Percentiles rank a stretch among this genome's conserved stretches.
Conservation (phyloP, 805 yeast genomes). For the Jamesozyma spencerorum region DNA sequence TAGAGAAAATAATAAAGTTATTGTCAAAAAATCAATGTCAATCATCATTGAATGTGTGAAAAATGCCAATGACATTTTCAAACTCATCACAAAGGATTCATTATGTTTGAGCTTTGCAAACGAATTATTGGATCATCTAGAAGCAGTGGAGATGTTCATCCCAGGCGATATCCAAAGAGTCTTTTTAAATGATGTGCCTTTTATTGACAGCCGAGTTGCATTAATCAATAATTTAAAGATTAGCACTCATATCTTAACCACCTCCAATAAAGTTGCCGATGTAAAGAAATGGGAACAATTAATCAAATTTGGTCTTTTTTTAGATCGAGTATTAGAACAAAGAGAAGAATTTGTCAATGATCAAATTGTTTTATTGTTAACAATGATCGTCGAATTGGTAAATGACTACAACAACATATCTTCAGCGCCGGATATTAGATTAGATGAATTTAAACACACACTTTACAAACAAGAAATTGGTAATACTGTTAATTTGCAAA, state of each 20-base stretch:
- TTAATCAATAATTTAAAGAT: slow-evolving; percentile 41
- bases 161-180: slow-evolving; percentile 14
- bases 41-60: slow-evolving; percentile 10
- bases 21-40: slow-evolving; percentile 10
- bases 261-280: slow-evolving; percentile 8
- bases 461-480: slow-evolving; percentile 11
- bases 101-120: slow-evolving; percentile 7
- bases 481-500: neutral
- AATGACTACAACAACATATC: slow-evolving; percentile 33
- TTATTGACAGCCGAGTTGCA: slow-evolving; percentile 33
- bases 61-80: neutral
- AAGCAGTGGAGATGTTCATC: slow-evolving; percentile 8
- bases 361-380: slow-evolving; percentile 20
- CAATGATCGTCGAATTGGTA: slow-evolving; percentile 31
- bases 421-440: slow-evolving; percentile 12
- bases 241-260: slow-evolving; percentile 28
- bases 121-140: slow-evolving; percentile 12
- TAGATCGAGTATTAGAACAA: slow-evolving; percentile 14
- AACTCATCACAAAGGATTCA: neutral
- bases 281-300: slow-evolving; percentile 10
- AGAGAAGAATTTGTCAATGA: slow-evolving; percentile 9
- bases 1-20: slow-evolving; percentile 1
- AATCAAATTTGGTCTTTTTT: slow-evolving; percentile 21
- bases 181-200: slow-evolving; percentile 24
- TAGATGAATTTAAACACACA: slow-evolving; percentile 13